Base-by-base conservation (phyloP, 176 grass and related monocot genomes). In the Oryza rufipogon region DNA sequence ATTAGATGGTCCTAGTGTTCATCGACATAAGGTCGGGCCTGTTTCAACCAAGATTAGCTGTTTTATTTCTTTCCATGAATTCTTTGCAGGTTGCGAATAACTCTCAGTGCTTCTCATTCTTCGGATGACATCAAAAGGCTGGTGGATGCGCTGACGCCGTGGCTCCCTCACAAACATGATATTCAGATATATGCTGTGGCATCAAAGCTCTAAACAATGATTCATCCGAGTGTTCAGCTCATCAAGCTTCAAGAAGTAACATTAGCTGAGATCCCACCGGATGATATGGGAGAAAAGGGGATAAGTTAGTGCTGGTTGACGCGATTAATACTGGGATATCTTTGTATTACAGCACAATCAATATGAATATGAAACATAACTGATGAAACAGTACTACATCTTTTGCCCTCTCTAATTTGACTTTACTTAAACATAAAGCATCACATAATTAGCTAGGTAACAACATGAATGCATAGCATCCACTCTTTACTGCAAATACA, bases 101-200 rank as follows among this genome's bases (percentile, higher is more conserved):
- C 96, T 69, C 83, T 94, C 38, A 98, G 86, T 20, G 89, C 93
- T 70, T 86, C 91, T 82, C 96, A 98, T 86, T 88, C 96, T 52
- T 75, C 67, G 0, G 92, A 95, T 23, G 96, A 98, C 74, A 76
- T 98, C 25, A 83, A 86, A 77, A 98, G 78, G 68, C 83, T 98
- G n/a, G 87, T 90, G 16, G 54, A 74, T 32, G 85, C 92, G 46
- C 81, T 95, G 61, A 81, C 70, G 46, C 70, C 81, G 73, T 95
- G 93, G 85, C 87, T 98, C 84, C 71, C 49, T 64, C 68, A 25
- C 71, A 78, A 86, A 76, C 26, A 61, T 77, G 15, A 15, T n/a
- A 71, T 72, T 6, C 81, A 73, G 60, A 88, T 68, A 51, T 72
- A 56, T 8, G 2, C 54, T 1, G 46, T 19, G 34, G 42, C 46